Conservation (phyloP, 1,284 basidiomycete genomes). For the Irpex rosettiformis region DNA sequence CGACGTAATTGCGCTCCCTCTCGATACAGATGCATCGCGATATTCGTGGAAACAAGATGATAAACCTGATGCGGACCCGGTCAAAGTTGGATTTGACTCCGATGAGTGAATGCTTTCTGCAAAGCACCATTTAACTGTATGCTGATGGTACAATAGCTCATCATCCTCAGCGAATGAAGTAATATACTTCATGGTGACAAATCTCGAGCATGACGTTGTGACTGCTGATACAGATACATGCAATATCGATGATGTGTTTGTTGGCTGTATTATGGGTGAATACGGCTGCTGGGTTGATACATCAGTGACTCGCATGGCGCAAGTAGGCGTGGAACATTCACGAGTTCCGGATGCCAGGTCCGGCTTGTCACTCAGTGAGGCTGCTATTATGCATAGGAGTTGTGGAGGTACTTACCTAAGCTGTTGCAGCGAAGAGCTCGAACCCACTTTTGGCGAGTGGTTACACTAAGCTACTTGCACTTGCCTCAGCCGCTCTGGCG, state of each 20-base stretch:
- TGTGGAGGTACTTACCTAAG: background rate
- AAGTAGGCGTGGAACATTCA: constrained; percentile 74
- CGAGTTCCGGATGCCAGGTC: constrained; percentile 57
- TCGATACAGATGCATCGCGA: constrained; percentile 51
- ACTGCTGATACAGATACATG: constrained; percentile 27
- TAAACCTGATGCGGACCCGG: background rate
- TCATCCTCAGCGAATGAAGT: constrained; percentile 32
- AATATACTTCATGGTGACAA: constrained; percentile 79
- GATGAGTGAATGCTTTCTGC: constrained; percentile 9
- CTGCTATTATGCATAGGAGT: background rate
- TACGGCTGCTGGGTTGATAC: constrained; percentile 87
- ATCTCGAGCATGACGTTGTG: constrained; percentile 65
- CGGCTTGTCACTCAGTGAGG: constrained; percentile 54
- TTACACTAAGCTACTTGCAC: constrained; percentile 40
- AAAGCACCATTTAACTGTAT: background rate
- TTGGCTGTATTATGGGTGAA: constrained; percentile 57
- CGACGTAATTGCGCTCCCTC: constrained; percentile 75
- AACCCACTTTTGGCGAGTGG: background rate
- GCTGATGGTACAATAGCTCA: constrained; percentile 1
- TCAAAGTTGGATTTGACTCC: background rate
- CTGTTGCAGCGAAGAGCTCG: constrained; percentile 17
- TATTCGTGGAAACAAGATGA: constrained; percentile 8
- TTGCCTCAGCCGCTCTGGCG: constrained; percentile 55
- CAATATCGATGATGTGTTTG: constrained; percentile 40
- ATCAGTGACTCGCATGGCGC: constrained; percentile 68